Evolutionary conservation across 2,329 filamentous ascomycete genomes (phyloP).

Genomic region (Orbilia ellipsospora): DNA sequence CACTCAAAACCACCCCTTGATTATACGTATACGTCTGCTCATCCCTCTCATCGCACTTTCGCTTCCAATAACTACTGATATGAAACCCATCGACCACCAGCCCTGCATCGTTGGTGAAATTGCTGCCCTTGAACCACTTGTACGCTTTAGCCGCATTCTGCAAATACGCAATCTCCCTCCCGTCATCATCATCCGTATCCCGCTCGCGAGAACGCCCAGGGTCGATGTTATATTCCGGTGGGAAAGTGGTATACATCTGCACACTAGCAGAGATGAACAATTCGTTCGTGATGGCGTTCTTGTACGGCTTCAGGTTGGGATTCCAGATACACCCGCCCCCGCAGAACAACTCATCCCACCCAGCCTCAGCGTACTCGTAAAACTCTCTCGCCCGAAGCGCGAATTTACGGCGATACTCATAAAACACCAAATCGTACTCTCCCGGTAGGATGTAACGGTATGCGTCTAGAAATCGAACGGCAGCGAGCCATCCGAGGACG

Average conservation of each 20-base stretch:
- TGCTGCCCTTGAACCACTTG: slow-evolving; percentile 79
- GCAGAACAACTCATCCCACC: slow-evolving; percentile 86
- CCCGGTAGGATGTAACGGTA: slow-evolving; percentile 35
- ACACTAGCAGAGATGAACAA: slow-evolving; percentile 86
- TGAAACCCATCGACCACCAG: slow-evolving; percentile 91
- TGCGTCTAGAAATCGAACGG: slow-evolving; percentile 74
- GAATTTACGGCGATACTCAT: slow-evolving; percentile 76
- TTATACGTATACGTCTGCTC: slow-evolving; percentile 97
- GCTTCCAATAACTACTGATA: slow-evolving; percentile 73
- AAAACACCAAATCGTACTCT: slow-evolving; percentile 35
- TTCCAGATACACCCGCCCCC: slow-evolving; percentile 93
- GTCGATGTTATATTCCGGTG: slow-evolving; percentile 61
- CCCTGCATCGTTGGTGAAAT: slow-evolving; percentile 81
- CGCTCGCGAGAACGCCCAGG: not conserved
- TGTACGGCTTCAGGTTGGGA: slow-evolving; percentile 80
- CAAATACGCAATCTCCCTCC: slow-evolving; percentile 73
- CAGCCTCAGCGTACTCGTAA: slow-evolving; percentile 80
- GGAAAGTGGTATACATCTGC: slow-evolving; percentile 89
- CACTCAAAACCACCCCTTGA: slow-evolving; percentile 88
- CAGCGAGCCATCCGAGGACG: slow-evolving; percentile 88
- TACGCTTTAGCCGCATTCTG: slow-evolving; percentile 81
- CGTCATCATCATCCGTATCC: slow-evolving; percentile 42
- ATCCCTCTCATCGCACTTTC: slow-evolving; percentile 81
- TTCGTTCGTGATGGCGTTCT: slow-evolving; percentile 96
- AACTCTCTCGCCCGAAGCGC: slow-evolving; percentile 85